Base-by-base conservation (phyloP, 306 rosid species). In the Chamaecrista fasciculata region DNA sequence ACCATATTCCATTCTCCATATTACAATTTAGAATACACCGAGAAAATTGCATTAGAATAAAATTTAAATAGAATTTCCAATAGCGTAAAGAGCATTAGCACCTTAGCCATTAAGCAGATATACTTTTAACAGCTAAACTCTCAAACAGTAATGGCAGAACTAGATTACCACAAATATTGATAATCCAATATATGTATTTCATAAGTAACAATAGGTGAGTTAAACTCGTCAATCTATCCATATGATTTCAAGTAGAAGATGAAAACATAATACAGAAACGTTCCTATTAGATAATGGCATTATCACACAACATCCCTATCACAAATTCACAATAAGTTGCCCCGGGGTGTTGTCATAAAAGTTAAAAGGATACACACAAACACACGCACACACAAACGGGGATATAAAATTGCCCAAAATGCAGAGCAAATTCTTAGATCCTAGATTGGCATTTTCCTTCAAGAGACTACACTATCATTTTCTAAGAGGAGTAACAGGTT, bases 321-420 rank as follows among this genome's bases (percentile, higher is more conserved):
- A 67, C 15, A 36, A 66, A n/a, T n/a, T n/a, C 67, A 4, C 47
- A 11, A 14, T 42, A 12, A 42, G 16, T 42, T 42, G 73, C 31
- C 49, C 55, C 34, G 66, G 28, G 57, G 23, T 56, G 26, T 66
- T 48, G 56, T 67, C 44, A 31, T 47, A 75, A 19, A n/a, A 42
- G 26, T 58, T 62, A 4, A 48, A 47, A 33, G 53, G 34, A 34
- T 8, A 47, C 58, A 65, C 16, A 0, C 6, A 33, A 6, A 33
- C 2, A 33, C 2, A 21, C n/a, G n/a, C n/a, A n/a, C n/a, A 2
- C 36, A 16, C 3, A 44, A 58, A 49, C 28, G 33, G 40, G 26
- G 43, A 52, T 33, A 6, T 50, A 69, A 51, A n/a, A n/a, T n/a
- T 25, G 36, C 31, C 34, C n/a, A 12, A 36, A 28, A n/a, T 46